phyloP scores from a whole-genome alignment of 305 asterid species.

The Plantago coronopus region DNA sequence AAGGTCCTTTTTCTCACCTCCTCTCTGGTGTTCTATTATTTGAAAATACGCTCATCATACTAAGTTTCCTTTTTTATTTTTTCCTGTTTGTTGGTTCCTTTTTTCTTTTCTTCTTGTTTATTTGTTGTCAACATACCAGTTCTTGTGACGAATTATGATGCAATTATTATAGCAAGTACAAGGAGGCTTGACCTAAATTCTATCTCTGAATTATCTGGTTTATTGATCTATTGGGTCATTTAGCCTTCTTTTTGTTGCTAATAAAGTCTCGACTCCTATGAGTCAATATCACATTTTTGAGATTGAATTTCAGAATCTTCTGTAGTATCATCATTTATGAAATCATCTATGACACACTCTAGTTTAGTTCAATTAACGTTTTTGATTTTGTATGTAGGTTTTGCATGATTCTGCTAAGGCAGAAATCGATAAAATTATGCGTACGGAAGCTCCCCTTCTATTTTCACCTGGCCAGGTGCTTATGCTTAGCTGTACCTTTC shows the following conservation, averaged over 20 bases:
- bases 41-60: constrained; percentile 3
- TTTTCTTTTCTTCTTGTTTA: no score
- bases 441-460: constrained; percentile 76
- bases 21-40: constrained; percentile 1
- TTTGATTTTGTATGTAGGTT: constrained; percentile 36
- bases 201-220: no score
- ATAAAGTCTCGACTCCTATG: no score
- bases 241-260: no score
- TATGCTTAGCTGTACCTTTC: constrained; percentile 16
- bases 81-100: no score
- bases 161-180: no score
- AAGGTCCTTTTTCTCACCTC: constrained; percentile 32
- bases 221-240: no score
- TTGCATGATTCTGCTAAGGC: constrained; percentile 62
- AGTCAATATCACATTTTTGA: no score
- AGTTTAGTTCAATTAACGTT: no score
- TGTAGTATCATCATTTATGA: not conserved
- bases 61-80: no score
- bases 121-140: not conserved
- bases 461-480: constrained; percentile 90
- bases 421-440: constrained; percentile 82
- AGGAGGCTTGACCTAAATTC: no score
- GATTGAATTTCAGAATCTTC: no score
- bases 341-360: constrained; percentile 5
- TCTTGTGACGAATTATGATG: not conserved